Percentiles rank a stretch among this genome's conserved stretches.
phyloP scores from a whole-genome alignment of 805 yeast species.

The Saturnispora saitoi region DNA sequence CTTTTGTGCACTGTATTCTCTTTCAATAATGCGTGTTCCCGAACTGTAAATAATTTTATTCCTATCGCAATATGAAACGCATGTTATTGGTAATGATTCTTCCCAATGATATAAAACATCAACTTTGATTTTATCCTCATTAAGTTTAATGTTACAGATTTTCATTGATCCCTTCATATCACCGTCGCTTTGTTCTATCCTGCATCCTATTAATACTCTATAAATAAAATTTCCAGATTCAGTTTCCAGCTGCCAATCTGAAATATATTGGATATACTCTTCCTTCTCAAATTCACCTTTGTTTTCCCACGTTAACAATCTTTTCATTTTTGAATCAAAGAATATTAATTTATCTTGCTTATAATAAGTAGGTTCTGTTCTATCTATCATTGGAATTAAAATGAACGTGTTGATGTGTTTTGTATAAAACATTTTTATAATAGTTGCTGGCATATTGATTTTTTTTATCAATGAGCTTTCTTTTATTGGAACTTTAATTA shows the following conservation, averaged over 20 bases:
- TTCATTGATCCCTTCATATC: conserved; percentile 19
- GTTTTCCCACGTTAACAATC: conserved; percentile 5
- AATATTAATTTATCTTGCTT: conserved; percentile 14
- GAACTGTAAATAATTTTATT: conserved; percentile 20
- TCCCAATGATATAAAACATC: conserved; percentile 16
- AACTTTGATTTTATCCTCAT: conserved; percentile 11
- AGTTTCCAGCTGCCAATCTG: conserved; percentile 29
- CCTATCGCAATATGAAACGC: conserved; percentile 20
- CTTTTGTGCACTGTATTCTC: conserved; percentile 1
- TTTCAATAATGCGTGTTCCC: conserved; percentile 7
- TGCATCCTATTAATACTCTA: conserved; percentile 31
- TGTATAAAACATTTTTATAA: conserved; percentile 23
- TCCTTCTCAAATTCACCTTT: conserved; percentile 11
- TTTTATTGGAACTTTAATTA: background rate
- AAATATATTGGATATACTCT: conserved; percentile 25
- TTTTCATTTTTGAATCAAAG: conserved; percentile 20
- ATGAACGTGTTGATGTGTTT: conserved; percentile 18
- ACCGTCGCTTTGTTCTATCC: conserved; percentile 5
- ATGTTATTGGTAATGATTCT: conserved; percentile 17
- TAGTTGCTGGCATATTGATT: conserved; percentile 9
- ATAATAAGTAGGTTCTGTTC: background rate
- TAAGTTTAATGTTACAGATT: conserved; percentile 22
- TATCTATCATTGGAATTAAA: conserved; percentile 11
- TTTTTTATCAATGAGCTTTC: background rate
- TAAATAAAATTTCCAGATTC: conserved; percentile 14